Evolutionary conservation across 352 stramenopile genomes (phyloP).

Genomic region (Porosira glacialis): DNA sequence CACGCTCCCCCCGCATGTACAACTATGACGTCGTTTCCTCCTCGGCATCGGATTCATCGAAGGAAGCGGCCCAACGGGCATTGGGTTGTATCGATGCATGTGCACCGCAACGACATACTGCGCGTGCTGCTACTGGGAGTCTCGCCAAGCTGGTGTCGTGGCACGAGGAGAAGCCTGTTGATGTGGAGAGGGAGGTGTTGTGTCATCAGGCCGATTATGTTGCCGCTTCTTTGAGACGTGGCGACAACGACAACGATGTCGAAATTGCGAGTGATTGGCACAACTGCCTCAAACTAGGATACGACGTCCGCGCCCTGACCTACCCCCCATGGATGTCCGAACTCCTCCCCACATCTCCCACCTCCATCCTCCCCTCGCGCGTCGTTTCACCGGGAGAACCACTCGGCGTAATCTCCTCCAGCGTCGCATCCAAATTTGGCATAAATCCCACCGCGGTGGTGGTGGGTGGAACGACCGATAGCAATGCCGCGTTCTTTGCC

Average conservation of each 20-base stretch:
- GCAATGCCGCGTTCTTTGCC: constrained; percentile 79
- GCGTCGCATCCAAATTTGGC: constrained; percentile 51
- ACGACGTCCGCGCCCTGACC: constrained; percentile 62
- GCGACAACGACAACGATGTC: constrained; percentile 23
- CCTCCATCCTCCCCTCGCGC: constrained; percentile 50
- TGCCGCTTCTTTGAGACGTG: constrained; percentile 55
- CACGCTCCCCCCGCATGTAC: constrained; percentile 67
- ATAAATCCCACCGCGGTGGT: constrained; percentile 47
- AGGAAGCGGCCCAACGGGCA: constrained; percentile 29
- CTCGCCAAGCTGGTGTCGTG: constrained; percentile 77
- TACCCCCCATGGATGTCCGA: constrained; percentile 69
- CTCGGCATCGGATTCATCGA: neutral
- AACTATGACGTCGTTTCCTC: constrained; percentile 74
- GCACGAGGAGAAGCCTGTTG: constrained; percentile 48
- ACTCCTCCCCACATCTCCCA: constrained; percentile 54
- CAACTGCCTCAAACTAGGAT: constrained; percentile 79
- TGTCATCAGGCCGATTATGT: constrained; percentile 81
- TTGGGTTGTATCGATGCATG: constrained; percentile 63
- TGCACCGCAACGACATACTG: constrained; percentile 63
- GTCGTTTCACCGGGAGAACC: constrained; percentile 70
- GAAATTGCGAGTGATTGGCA: constrained; percentile 70
- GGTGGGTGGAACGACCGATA: constrained; percentile 78
- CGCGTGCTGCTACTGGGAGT: constrained; percentile 56
- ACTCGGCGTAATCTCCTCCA: constrained; percentile 58
- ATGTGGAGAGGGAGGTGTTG: constrained; percentile 44